Evolutionary conservation across 352 stramenopile genomes (phyloP), one percentile per base, ranked within the genome.

Genomic region (Phytopythium delawarense): DNA sequence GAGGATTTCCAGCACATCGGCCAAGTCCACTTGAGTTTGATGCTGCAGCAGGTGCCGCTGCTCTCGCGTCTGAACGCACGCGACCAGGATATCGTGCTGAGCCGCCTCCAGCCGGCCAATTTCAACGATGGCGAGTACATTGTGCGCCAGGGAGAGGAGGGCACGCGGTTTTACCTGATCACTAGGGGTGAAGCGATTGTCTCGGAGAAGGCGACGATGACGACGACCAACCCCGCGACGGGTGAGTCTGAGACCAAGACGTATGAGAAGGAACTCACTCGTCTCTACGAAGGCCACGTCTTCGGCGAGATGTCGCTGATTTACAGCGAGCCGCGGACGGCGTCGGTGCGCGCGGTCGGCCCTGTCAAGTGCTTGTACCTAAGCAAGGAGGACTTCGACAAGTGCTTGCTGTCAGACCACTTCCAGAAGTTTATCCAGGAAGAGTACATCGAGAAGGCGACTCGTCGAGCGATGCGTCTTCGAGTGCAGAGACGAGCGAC

Each of bases 151-250:
- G 89, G 89, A 59, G 87, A 96, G 20, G 80, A 94, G 75, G 88
- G 89, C 25, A 88, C 78, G 50, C 79, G 86, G 32, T 96, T 96
- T 44, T 96, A 96, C 56, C 94, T 96, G 76, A 96, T 96, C 63
- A 95, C 87, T 34, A 75, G 85, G 20, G 89, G 89, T 21, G 88
- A 95, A 35, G 89, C 88, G 2, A 82, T 92, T 39, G 87, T 96
- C 21, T 83, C 74, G 23, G 85, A 96, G 62, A 86, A 79, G 16
- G 77, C 86, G 34, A 67, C 71, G 25, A 65, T 49, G 2, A 56
- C 64, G 7, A 57, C 61, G 20, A 48, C 63, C 9, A 65, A 66
- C 28, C 9, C 48, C 4, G 54, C 59, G 11, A 56, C 57, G 51
- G 32, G 40, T 35, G 25, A 59, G 9, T n/a, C 39, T 34, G 55